These are phyloP conservation scores for Bryum argenteum DNA, from an alignment of 225 moss, liverwort and hornwort genomes.

Conservation along the genomic window DNA sequence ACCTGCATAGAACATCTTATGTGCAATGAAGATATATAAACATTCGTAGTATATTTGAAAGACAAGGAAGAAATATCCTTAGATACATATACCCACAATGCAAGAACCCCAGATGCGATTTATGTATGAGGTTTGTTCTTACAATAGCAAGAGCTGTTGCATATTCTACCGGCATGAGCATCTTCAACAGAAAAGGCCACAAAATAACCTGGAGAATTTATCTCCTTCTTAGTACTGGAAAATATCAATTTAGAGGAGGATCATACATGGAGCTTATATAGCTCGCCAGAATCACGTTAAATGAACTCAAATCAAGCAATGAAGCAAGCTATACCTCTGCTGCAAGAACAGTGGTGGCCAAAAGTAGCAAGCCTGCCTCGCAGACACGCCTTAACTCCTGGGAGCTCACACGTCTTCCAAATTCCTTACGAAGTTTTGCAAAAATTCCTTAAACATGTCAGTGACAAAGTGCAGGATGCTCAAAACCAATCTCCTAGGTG, in stretches of 20 bases:
- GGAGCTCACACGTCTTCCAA: slow-evolving; percentile 43
- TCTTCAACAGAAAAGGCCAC: slow-evolving; percentile 52
- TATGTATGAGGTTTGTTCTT: slow-evolving; percentile 22
- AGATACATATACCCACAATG: slow-evolving; percentile 2
- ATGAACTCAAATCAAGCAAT: not conserved
- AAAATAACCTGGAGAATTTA: slow-evolving; percentile 43
- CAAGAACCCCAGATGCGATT: slow-evolving; percentile 17
- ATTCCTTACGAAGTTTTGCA: slow-evolving; percentile 36
- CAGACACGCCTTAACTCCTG: slow-evolving; percentile 46
- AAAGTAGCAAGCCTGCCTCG: slow-evolving; percentile 43
- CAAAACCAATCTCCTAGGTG: slow-evolving; percentile 12
- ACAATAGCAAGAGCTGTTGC: slow-evolving; percentile 45
- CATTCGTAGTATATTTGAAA: not conserved
- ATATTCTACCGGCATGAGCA: slow-evolving; percentile 45
- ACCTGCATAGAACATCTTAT: slow-evolving; percentile 33
- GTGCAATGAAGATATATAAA: not conserved
- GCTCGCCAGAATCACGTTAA: not conserved
- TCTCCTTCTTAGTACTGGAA: slow-evolving; percentile 11
- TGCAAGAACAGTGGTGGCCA: slow-evolving; percentile 42
- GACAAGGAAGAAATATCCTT: slow-evolving; percentile 9
- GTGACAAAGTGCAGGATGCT: slow-evolving; percentile 14
- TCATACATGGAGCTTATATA: not conserved
- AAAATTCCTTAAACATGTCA: slow-evolving; percentile 18
- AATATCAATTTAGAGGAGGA: slow-evolving; percentile 12
- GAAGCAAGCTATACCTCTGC: slow-evolving; percentile 38